Evolutionary conservation across 192 early-diverging fungal species (phyloP).

Genomic region (Diversispora epigaea): DNA sequence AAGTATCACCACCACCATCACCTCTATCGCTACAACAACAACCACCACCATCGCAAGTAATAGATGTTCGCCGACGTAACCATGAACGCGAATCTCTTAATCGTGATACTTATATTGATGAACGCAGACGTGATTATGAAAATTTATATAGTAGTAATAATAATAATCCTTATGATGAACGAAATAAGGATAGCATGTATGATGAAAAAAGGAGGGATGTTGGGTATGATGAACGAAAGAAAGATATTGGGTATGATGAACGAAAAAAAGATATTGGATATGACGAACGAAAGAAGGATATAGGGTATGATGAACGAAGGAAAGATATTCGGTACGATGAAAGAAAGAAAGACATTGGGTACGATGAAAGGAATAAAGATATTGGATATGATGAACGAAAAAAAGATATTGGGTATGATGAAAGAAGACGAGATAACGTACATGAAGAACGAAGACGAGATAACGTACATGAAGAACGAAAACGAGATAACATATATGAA

Average conservation of each 20-base stretch:
- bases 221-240: too few species aligned
- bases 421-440: neutral
- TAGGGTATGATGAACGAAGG: too few species aligned
- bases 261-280: too few species aligned
- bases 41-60: neutral
- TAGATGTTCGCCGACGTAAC: neutral
- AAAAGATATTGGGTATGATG: neutral
- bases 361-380: too few species aligned
- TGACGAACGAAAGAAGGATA: too few species aligned
- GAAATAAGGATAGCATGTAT: too few species aligned
- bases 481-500: neutral
- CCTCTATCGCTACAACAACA: neutral
- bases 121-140: conserved; percentile 1
- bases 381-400: neutral
- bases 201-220: too few species aligned
- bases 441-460: neutral
- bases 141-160: neutral
- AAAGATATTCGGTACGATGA: too few species aligned
- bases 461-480: neutral
- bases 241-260: too few species aligned
- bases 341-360: too few species aligned
- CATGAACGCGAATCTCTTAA: neutral
- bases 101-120: neutral
- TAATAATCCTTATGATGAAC: neutral
- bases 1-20: too few species aligned